These are phyloP conservation scores for Talaromyces liani DNA, from an alignment of 495 filamentous ascomycete species.

Conservation along the genomic window DNA sequence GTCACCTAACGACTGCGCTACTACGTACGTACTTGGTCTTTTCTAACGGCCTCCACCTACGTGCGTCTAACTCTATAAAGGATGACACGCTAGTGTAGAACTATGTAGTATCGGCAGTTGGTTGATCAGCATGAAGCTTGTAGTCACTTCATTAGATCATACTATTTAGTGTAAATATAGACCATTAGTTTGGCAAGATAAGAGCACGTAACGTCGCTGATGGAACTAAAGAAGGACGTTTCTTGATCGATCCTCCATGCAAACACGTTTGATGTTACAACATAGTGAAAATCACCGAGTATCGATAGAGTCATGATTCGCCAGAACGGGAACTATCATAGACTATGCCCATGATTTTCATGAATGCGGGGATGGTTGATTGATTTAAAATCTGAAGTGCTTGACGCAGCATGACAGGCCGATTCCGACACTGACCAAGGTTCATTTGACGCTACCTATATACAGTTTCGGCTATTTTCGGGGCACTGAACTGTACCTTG, in stretches of 20 bases:
- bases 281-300: not conserved
- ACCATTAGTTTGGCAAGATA: not conserved
- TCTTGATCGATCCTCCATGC: not conserved
- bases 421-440: not conserved
- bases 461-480: not conserved
- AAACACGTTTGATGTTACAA: not conserved
- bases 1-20: not conserved
- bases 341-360: not conserved
- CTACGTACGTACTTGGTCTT: not conserved
- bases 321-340: not conserved
- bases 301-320: not conserved
- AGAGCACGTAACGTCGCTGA: not conserved
- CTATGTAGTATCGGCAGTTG: not conserved
- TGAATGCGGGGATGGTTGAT: not conserved
- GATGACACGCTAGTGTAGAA: not conserved
- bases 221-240: not conserved
- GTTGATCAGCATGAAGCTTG: not conserved
- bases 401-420: not conserved
- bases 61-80: not conserved
- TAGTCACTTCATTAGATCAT: not conserved
- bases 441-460: not conserved
- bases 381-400: not conserved
- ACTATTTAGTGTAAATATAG: not conserved
- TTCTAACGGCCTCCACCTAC: not conserved
- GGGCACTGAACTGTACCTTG: not conserved